Evolutionary conservation across 1,139 yeast species (phyloP), one percentile per base, ranked within the genome.

Genomic region (Kodamaea suecica): DNA sequence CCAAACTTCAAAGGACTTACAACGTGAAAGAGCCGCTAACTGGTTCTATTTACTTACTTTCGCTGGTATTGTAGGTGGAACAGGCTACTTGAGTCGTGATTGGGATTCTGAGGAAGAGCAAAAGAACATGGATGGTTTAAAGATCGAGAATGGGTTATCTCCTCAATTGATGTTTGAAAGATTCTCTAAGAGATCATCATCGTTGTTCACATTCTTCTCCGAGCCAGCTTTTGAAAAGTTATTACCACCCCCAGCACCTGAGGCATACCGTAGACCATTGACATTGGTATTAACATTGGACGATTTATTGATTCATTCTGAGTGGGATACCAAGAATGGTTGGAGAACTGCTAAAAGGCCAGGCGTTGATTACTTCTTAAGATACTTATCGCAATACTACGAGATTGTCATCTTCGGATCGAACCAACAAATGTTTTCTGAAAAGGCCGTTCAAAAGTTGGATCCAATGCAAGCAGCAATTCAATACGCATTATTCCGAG

Each of bases 261-360:
- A 87, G 52, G 95, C 95, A 37, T 92, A 90, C 61, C 85, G 92
- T 55, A 83, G 96, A 55, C 96, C 97, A 26, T 67, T 85, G 57
- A 92, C 99, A 3, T 70, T 92, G 48, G 97, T 92, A 4, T 64
- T 92, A 47, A 83, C 88, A 17, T 73, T 92, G 52, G 98, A 92
- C 49, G 98, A 92, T 55, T 70, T 92, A 43, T 74, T 92, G 57
- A 78, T 90, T 42, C 96, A 92, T 61, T 82, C 95, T 31, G 86
- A 83, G 42, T 92, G 98, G 98, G 78, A 85, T 41, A 80, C 88
- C 48, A 80, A 86, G 60, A 75, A 81, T 56, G 98, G 98, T 36
- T 92, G 99, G 99, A 81, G 95, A 67, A 92, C 97, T 14, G 97
- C 95, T 29, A 94, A 94, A 72, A 85, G 99, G 68, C 98, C 98